phyloP scores from a whole-genome alignment of 2,329 filamentous ascomycete species.

The Aureobasidium zeae region DNA sequence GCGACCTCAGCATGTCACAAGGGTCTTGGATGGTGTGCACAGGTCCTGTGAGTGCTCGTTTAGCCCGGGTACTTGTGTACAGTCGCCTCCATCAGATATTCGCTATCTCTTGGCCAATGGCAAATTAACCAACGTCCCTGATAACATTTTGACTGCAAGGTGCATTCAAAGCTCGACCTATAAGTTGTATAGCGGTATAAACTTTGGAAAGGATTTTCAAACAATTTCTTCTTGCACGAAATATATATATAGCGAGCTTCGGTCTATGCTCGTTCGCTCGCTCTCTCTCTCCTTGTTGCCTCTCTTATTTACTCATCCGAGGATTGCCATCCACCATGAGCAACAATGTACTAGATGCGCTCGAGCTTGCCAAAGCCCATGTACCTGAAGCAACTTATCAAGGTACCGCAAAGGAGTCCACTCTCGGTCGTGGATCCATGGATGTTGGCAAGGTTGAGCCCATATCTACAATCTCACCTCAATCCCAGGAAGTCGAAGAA shows the following conservation, averaged over 20 bases:
- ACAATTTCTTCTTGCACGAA: background rate
- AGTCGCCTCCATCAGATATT: slow-evolving; percentile 7
- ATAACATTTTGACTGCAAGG: background rate
- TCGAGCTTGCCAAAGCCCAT: slow-evolving; percentile 7
- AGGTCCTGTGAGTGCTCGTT: background rate
- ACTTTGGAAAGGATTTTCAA: background rate
- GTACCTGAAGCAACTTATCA: slow-evolving; percentile 3
- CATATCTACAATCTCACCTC: background rate
- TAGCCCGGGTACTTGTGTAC: slow-evolving; percentile 1
- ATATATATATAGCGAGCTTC: slow-evolving; percentile 4
- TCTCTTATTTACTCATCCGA: background rate
- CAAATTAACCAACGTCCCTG: slow-evolving; percentile 3
- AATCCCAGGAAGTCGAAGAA: background rate
- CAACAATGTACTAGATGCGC: background rate
- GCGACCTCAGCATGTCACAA: slow-evolving; percentile 10
- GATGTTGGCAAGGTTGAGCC: slow-evolving; percentile 10
- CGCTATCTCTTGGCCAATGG: slow-evolving; percentile 13
- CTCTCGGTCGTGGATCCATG: slow-evolving; percentile 9
- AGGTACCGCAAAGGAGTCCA: background rate
- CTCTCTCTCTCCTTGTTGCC: background rate
- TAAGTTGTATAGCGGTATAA: background rate
- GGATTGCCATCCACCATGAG: background rate
- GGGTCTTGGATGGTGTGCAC: background rate
- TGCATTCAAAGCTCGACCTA: too few relatives aligned
- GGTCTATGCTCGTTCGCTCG: too few relatives aligned